Evolutionary conservation across 139 green algal genomes (phyloP).

Genomic region (Coccomyxa sp.): DNA sequence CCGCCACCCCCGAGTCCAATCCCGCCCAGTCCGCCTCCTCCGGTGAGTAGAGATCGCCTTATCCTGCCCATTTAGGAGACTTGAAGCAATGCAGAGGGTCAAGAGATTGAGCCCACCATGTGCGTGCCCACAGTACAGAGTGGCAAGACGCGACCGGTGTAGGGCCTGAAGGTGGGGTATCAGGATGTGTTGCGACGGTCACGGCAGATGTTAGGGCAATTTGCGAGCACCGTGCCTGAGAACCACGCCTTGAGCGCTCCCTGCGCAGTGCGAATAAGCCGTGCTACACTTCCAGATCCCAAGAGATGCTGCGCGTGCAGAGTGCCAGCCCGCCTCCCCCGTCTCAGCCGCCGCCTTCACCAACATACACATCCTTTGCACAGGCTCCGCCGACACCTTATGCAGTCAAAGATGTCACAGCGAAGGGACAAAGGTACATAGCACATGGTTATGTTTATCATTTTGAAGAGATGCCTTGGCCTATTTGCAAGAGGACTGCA

Average conservation of each 20-base stretch:
- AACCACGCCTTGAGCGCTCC: background rate
- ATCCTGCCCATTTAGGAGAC: background rate
- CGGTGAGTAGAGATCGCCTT: background rate
- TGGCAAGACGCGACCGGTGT: no score
- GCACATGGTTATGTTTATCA: background rate
- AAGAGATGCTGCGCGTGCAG: background rate
- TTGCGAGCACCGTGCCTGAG: no score
- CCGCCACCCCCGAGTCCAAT: background rate
- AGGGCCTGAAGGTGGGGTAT: no score
- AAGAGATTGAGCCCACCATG: background rate
- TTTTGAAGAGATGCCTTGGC: background rate
- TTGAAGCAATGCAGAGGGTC: background rate
- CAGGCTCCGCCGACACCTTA: background rate
- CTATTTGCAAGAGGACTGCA: background rate
- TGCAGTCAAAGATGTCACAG: background rate
- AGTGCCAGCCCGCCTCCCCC: background rate
- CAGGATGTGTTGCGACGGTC: no score
- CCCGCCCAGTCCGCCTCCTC: background rate
- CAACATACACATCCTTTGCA: background rate
- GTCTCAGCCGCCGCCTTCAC: no score
- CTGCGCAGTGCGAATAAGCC: no score
- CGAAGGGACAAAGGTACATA: background rate
- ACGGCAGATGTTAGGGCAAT: no score
- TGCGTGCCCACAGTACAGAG: background rate
- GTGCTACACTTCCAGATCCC: conserved; percentile 9